Conservation (phyloP, 108 stramenopile genomes). For the Cyclotella cryptica region DNA sequence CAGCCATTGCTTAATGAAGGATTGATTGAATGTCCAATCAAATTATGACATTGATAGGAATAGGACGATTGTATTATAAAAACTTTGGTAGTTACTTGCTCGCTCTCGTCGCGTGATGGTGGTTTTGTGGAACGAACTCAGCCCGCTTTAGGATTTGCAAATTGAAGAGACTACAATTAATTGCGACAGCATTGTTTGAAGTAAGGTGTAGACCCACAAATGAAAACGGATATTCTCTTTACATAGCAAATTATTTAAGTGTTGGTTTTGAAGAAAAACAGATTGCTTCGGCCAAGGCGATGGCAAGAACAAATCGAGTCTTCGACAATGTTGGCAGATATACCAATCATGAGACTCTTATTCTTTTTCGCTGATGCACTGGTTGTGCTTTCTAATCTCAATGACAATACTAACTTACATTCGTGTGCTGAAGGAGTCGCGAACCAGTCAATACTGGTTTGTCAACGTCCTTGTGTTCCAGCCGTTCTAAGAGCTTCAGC, state of each 20-base stretch:
- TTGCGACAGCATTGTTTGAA: too few relatives aligned
- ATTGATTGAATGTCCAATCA: background rate
- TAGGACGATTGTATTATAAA: background rate
- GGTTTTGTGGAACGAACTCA: too few relatives aligned
- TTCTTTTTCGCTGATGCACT: background rate
- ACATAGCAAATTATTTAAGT: constrained; percentile 35
- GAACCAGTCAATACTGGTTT: constrained; percentile 19
- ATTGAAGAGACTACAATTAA: too few relatives aligned
- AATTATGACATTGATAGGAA: background rate
- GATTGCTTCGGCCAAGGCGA: constrained; percentile 34
- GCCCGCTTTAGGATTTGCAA: too few relatives aligned
- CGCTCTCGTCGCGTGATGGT: too few relatives aligned
- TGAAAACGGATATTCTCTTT: constrained; percentile 42
- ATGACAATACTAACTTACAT: constrained; percentile 9
- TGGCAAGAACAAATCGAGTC: constrained; percentile 45
- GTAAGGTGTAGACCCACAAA: too few relatives aligned
- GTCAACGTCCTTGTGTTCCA: constrained; percentile 9
- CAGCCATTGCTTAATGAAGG: background rate
- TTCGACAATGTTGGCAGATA: constrained; percentile 28
- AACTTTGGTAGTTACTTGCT: too few relatives aligned
- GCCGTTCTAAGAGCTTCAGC: constrained; percentile 4
- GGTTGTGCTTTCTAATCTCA: background rate
- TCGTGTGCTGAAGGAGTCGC: constrained; percentile 15
- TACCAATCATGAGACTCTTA: constrained; percentile 41
- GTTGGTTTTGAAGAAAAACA: constrained; percentile 31